Evolutionary conservation across 2,329 filamentous ascomycete genomes (phyloP), one percentile per base, ranked within the genome.

Genomic region (Botryosphaeria agaves): DNA sequence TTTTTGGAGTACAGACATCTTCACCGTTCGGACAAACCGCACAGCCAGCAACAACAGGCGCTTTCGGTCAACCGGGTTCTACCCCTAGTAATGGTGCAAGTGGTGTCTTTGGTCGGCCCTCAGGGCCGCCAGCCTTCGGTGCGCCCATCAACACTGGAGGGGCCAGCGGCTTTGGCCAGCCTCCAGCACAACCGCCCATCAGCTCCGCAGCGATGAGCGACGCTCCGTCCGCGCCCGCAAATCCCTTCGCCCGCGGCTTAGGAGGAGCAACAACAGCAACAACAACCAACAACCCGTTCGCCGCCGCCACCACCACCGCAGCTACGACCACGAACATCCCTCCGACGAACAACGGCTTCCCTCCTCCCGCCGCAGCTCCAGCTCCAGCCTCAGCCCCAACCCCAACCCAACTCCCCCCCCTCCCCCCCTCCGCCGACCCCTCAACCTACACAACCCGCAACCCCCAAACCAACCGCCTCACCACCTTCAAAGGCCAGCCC

Each of bases 401-500:
- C 25, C 32, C 31, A 26, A 27, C 26, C 5, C 32, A 23, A 40
- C 36, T 1, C 59, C 61, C 1, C 47, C 42, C 5, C 62, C 58
- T 41, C 46, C 48, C 7, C 61, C 49, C 34, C 49, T 60, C 32
- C 63, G 66, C 30, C 62, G 61, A 3, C 38, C 55, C 3, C 36
- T 56, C 55, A 6, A 57, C 52, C 31, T 69, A 69, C 39, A 53
- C 51, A 7, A 47, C 51, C 3, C 58, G 51, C 36, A 44, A 48
- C 9, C 51, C 55, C 46, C 15, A 9, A 27, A 52, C 56, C 25
- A 60, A 62, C 1, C 51, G 51, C 18, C 50, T 82, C 1, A 48
- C 53, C 0, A 55, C 56, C 34, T 84, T 76, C 60, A 78, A 78
- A 40, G 69, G 69, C 12, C 68, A 67, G 37, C 61, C 60, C 0